phyloP scores from a whole-genome alignment of 1,139 yeast species.

The Suhomyces wounanorum region DNA sequence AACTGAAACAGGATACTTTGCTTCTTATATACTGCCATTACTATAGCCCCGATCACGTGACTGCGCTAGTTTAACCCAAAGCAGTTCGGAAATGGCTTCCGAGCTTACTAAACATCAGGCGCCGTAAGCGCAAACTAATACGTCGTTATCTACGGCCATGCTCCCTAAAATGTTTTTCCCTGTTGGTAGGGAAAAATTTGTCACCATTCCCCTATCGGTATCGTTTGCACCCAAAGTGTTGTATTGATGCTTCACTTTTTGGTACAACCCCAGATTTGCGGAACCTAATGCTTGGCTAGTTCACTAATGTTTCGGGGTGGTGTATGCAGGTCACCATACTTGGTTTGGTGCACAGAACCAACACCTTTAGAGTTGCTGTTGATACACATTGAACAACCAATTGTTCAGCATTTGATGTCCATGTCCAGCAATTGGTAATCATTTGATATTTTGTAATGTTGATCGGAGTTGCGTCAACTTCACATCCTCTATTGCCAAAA shows the following conservation, averaged over 20 bases:
- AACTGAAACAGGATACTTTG: not conserved
- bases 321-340: too few species aligned
- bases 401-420: too few species aligned
- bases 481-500: not conserved
- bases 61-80: constrained; percentile 6
- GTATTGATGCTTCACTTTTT: too few species aligned
- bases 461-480: not conserved
- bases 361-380: too few species aligned
- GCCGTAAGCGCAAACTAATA: not conserved
- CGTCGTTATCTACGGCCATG: not conserved
- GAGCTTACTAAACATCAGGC: not conserved
- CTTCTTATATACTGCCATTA: not conserved
- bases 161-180: not conserved
- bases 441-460: not conserved
- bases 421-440: not conserved
- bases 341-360: too few species aligned
- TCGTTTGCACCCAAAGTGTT: too few species aligned
- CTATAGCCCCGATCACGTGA: not conserved
- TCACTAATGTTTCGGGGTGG: too few species aligned
- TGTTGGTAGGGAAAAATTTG: too few species aligned
- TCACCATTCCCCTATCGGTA: too few species aligned
- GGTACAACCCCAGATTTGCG: too few species aligned
- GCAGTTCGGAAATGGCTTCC: not conserved
- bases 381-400: too few species aligned
- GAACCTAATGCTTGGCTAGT: too few species aligned